phyloP scores from a whole-genome alignment of 2,329 filamentous ascomycete genomes.

The Cladosporium sp. region DNA sequence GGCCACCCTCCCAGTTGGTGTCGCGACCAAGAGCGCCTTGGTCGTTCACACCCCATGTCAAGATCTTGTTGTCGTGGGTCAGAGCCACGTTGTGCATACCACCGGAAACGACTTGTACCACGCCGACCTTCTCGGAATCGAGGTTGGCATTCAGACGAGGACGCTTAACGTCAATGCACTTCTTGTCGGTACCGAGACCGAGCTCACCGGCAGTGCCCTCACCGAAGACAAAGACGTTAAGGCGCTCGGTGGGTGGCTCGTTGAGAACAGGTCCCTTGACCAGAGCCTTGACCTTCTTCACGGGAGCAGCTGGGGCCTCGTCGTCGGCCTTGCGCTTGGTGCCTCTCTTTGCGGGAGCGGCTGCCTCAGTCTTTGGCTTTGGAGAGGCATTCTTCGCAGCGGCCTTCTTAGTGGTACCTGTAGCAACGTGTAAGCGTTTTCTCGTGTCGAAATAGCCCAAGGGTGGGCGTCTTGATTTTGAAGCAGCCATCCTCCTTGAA shows the following conservation, averaged over 20 bases:
- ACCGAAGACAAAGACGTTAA: constrained; percentile 76
- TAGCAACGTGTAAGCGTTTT: constrained; percentile 20
- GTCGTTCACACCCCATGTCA: constrained; percentile 86
- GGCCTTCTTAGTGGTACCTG: constrained; percentile 22
- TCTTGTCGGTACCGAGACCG: constrained; percentile 64
- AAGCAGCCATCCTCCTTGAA: neutral
- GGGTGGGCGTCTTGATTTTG: constrained; percentile 2
- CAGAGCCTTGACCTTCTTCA: constrained; percentile 28
- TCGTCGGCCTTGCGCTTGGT: constrained; percentile 28
- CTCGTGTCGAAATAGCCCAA: constrained; percentile 15
- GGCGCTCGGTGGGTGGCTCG: constrained; percentile 54
- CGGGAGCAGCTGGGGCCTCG: constrained; percentile 24
- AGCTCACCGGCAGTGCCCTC: constrained; percentile 78
- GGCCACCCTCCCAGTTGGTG: constrained; percentile 62
- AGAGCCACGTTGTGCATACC: constrained; percentile 78
- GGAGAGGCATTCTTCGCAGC: constrained; percentile 17
- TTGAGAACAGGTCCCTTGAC: constrained; percentile 51
- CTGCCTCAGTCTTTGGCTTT: constrained; percentile 3
- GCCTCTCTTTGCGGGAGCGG: constrained; percentile 17
- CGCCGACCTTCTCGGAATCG: constrained; percentile 51
- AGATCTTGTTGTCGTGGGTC: constrained; percentile 73
- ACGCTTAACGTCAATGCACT: constrained; percentile 66
- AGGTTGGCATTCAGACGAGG: constrained; percentile 65
- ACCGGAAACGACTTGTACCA: constrained; percentile 72
- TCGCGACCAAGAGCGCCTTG: constrained; percentile 74